Conservation (phyloP, 2,329 filamentous ascomycete genomes). For the Rhinocladiella similis region DNA sequence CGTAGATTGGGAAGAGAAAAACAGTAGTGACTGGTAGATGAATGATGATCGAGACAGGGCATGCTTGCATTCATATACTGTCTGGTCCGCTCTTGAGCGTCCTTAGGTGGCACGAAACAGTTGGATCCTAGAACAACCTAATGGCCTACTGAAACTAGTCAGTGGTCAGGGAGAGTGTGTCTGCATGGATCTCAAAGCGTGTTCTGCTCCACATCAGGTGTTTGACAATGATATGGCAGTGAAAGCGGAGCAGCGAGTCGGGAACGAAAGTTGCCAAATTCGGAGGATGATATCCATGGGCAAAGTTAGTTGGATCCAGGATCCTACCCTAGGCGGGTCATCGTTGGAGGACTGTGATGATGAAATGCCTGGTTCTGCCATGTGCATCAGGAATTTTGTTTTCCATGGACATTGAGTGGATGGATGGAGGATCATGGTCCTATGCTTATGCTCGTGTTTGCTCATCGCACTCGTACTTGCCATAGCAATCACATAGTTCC, state of each 20-base stretch:
- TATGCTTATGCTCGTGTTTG: neutral
- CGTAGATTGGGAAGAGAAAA: neutral
- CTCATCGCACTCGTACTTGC: neutral
- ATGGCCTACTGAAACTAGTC: slow-evolving; percentile 1
- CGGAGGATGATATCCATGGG: slow-evolving; percentile 13
- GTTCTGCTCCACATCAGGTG: neutral
- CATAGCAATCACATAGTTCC: too few species aligned
- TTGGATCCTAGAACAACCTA: neutral
- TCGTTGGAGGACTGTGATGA: slow-evolving; percentile 12
- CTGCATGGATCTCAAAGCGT: slow-evolving; percentile 3
- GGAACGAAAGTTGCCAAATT: slow-evolving; percentile 18
- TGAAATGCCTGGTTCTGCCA: neutral
- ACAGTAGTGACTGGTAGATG: neutral
- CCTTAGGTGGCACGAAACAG: neutral
- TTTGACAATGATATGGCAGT: neutral
- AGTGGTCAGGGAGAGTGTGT: neutral
- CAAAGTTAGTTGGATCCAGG: slow-evolving; percentile 4
- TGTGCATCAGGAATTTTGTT: neutral
- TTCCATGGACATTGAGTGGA: neutral
- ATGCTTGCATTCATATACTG: slow-evolving; percentile 4
- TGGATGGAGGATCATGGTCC: neutral
- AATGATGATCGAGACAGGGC: neutral
- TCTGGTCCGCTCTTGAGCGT: neutral
- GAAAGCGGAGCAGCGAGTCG: neutral
- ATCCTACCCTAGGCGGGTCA: slow-evolving; percentile 14